Conservation (phyloP, 495 filamentous ascomycete species). For the Trichoderma asperelloides region DNA sequence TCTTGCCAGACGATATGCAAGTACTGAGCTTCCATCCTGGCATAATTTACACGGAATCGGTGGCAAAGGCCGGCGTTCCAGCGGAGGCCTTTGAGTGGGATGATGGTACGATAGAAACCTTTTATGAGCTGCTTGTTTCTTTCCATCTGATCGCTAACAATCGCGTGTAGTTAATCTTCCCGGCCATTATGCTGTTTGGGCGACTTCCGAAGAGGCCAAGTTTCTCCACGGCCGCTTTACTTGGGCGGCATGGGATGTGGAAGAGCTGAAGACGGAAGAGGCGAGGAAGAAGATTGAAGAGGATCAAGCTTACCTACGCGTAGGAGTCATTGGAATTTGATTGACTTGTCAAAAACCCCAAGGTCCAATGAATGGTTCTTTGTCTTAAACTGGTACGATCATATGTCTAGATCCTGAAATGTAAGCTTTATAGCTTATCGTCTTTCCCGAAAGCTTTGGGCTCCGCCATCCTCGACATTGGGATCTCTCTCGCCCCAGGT, state of each 20-base stretch:
- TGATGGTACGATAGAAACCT: slow-evolving; percentile 21
- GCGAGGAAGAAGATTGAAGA: slow-evolving; percentile 26
- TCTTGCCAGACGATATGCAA: slow-evolving; percentile 25
- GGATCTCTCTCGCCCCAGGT: too few relatives aligned
- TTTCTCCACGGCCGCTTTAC: slow-evolving; percentile 44
- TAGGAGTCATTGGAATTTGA: slow-evolving; percentile 19
- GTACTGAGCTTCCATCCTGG: slow-evolving; percentile 39
- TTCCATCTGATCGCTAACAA: not conserved
- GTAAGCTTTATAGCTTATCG: too few relatives aligned
- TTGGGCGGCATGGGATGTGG: slow-evolving; percentile 45
- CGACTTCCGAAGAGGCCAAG: slow-evolving; percentile 35
- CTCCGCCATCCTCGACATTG: too few relatives aligned
- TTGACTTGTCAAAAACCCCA: too few relatives aligned
- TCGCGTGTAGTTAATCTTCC: slow-evolving; percentile 28
- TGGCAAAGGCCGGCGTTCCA: slow-evolving; percentile 13
- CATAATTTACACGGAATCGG: slow-evolving; percentile 23
- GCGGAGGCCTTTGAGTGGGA: slow-evolving; percentile 23
- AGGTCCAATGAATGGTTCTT: too few relatives aligned
- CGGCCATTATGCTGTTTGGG: slow-evolving; percentile 42
- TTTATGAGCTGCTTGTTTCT: not conserved
- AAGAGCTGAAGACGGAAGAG: slow-evolving; percentile 34
- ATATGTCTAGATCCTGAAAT: too few relatives aligned
- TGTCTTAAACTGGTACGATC: too few relatives aligned
- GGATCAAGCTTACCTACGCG: slow-evolving; percentile 21
- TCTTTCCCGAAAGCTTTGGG: too few relatives aligned